Conservation (phyloP, 2,329 filamentous ascomycete genomes). For the Sarocladiaceae sp. region DNA sequence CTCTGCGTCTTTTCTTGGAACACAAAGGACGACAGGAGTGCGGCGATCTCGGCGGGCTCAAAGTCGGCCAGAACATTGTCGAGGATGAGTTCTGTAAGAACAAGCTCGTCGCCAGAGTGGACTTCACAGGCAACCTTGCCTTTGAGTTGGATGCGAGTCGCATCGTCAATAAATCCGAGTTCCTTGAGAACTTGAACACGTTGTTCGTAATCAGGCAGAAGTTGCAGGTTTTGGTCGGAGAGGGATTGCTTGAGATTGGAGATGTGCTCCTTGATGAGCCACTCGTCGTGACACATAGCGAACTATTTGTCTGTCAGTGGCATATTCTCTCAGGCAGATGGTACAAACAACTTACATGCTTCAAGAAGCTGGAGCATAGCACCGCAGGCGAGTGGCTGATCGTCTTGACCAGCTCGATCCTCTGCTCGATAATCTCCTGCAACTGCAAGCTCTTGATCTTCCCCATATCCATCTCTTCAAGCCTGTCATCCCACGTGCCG, state of each 20-base stretch:
- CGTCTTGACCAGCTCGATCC: conserved; percentile 57
- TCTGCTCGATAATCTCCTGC: conserved; percentile 72
- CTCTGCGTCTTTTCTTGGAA: conserved; percentile 95
- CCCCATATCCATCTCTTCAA: conserved; percentile 80
- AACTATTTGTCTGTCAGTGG: conserved; percentile 49
- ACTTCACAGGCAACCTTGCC: conserved; percentile 98
- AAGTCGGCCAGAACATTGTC: conserved; percentile 96
- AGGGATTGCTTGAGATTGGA: conserved; percentile 80
- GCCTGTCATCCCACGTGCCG: conserved; percentile 68
- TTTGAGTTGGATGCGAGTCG: conserved; percentile 86
- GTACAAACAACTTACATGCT: conserved; percentile 66
- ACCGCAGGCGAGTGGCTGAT: conserved; percentile 64
- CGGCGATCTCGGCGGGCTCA: conserved; percentile 94
- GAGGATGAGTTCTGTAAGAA: conserved; percentile 91
- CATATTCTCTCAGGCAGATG: no score
- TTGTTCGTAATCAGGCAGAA: conserved; percentile 95
- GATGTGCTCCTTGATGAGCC: conserved; percentile 94
- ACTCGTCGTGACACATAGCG: conserved; percentile 94
- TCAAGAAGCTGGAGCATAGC: conserved; percentile 73
- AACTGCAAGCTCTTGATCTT: conserved; percentile 79
- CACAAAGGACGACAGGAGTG: conserved; percentile 87
- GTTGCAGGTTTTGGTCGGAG: conserved; percentile 92
- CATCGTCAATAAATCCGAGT: conserved; percentile 84
- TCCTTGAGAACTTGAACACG: conserved; percentile 89
- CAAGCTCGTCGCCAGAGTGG: conserved; percentile 92